These are phyloP conservation scores for Exsudoporus frostii DNA, from an alignment of 768 basidiomycete species.

Conservation along the genomic window DNA sequence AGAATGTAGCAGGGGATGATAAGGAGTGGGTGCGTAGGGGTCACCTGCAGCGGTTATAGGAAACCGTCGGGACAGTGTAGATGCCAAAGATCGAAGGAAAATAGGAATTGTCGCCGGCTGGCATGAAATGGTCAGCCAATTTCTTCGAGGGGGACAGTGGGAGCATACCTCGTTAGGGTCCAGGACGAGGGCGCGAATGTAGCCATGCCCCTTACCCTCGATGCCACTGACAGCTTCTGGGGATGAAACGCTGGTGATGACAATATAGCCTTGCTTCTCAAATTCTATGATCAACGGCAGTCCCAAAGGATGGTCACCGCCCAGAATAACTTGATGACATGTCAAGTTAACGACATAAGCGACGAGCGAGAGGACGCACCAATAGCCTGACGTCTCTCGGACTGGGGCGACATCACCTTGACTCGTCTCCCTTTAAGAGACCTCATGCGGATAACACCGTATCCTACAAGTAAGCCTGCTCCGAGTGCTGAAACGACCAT, in stretches of 20 bases:
- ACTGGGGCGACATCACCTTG: conserved; percentile 28
- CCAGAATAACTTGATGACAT: conserved; percentile 60
- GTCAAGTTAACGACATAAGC: not conserved
- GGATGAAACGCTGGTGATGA: conserved; percentile 73
- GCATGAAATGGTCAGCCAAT: conserved; percentile 6
- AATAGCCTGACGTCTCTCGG: conserved; percentile 45
- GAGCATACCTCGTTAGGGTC: conserved; percentile 68
- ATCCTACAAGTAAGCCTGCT: conserved; percentile 58
- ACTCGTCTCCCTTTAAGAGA: conserved; percentile 21
- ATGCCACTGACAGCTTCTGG: conserved; percentile 62
- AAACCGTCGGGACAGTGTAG: conserved; percentile 78
- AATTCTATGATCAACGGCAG: conserved; percentile 71
- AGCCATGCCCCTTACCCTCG: conserved; percentile 68
- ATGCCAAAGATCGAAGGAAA: conserved; percentile 78
- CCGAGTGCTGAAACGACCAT: conserved; percentile 58
- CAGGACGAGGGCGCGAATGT: conserved; percentile 75
- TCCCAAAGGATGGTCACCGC: conserved; percentile 72
- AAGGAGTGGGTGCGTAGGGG: conserved; percentile 64
- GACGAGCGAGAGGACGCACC: conserved; percentile 28
- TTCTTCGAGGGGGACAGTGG: not conserved
- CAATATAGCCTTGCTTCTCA: conserved; percentile 77
- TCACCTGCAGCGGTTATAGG: conserved; percentile 78
- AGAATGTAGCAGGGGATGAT: conserved; percentile 72
- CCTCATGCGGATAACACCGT: conserved; percentile 33
- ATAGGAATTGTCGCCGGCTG: conserved; percentile 70